Base-by-base conservation (phyloP, 148 eudicot species). In the Rhododendron ovatum region DNA sequence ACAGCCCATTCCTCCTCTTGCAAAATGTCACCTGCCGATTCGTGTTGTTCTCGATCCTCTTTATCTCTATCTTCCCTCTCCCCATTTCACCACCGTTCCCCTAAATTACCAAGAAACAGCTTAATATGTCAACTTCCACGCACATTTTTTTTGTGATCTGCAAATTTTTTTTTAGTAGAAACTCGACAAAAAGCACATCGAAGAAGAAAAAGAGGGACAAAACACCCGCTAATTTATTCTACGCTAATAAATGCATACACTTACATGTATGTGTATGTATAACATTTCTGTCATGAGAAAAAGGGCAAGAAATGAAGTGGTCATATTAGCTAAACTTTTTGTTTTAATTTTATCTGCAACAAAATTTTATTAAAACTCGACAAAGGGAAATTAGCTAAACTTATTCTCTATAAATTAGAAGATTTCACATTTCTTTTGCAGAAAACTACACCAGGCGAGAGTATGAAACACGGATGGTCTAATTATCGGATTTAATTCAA, bases 21-120 rank as follows among this genome's bases (percentile, higher is more conserved):
- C 92, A 90, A 61, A 90, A 90, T 0, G 92, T 90, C 26, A 90
- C 92, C 53, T 90, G 92, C 3, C 92, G 85, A 45, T 86, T 90
- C 8, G 92, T 90, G 75, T 83, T 88, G 87, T 88, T 90, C 88
- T 90, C 92, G 12, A 90, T 90, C 88, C 90, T 88, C 76, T 90
- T 90, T 51, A 88, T 88, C 88, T 88, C 92, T 53, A 89, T 89
- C 87, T 88, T 89, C 67, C 87, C 59, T 79, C 55, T n/a, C 37
- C 59, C 82, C 57, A 79, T 79, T 28, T 47, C 53, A 47, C 33
- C 22, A 0, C 26, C 22, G 22, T 55, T 17, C 22, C 20, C 51
- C 50, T 77, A 77, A 37, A 37, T 77, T 18, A 41, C n/a, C 28
- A 45, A 39, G 1, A 3, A 47, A 43, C 14, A 43, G 3, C 28